Conservation (phyloP, 2,329 filamentous ascomycete genomes). For the Cladosporium sp. region DNA sequence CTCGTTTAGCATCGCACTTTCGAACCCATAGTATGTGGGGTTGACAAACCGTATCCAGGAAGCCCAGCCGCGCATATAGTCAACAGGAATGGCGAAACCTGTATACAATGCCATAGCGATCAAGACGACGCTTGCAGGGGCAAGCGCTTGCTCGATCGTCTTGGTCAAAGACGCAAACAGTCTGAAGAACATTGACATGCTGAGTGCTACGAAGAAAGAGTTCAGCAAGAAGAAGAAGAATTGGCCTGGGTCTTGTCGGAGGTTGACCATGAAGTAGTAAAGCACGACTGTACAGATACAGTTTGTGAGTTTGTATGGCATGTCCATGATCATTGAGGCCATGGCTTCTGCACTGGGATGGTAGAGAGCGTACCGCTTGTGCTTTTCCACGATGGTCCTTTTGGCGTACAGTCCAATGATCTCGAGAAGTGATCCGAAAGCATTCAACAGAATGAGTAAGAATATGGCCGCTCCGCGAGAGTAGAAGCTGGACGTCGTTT, state of each 20-base stretch:
- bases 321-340: constrained; percentile 45
- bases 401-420: constrained; percentile 78
- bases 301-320: constrained; percentile 43
- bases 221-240: constrained; percentile 48
- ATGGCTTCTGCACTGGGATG: constrained; percentile 81
- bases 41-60: constrained; percentile 69
- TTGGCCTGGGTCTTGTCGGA: constrained; percentile 41
- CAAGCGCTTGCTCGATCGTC: constrained; percentile 15
- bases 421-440: constrained; percentile 61
- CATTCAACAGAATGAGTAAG: constrained; percentile 77
- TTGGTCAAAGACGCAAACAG: constrained; percentile 29
- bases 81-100: constrained; percentile 56
- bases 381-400: constrained; percentile 84
- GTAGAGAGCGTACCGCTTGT: constrained; percentile 75
- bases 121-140: constrained; percentile 12
- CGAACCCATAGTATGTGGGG: constrained; percentile 39
- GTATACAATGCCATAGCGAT: constrained; percentile 64
- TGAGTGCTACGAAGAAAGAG: constrained; percentile 37
- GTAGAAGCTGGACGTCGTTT: constrained; percentile 65
- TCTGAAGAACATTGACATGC: constrained; percentile 40
- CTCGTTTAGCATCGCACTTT: constrained; percentile 41
- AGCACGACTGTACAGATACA: constrained; percentile 43
- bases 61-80: constrained; percentile 73
- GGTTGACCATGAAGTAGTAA: constrained; percentile 48
- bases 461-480: constrained; percentile 71